phyloP scores from a whole-genome alignment of 2,329 filamentous ascomycete genomes.

The Fonsecaea pugnacius region DNA sequence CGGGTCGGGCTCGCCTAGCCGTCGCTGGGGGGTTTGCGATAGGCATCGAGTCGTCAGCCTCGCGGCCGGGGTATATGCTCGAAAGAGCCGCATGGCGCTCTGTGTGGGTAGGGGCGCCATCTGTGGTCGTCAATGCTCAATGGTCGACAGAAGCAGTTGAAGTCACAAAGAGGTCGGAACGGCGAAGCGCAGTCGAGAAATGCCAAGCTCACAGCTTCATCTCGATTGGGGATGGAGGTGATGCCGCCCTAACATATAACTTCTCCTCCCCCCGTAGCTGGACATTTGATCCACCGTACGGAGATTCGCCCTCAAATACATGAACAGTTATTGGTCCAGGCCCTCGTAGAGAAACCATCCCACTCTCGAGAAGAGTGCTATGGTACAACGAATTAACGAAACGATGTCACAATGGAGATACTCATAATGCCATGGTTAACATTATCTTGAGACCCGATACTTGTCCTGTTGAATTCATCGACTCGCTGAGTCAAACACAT shows the following conservation, averaged over 20 bases:
- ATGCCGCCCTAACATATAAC: neutral
- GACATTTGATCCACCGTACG: too few species aligned
- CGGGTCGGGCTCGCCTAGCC: slow-evolving; percentile 36
- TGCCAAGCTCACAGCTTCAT: neutral
- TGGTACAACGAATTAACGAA: too few species aligned
- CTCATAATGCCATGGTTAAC: too few species aligned
- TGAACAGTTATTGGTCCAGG: too few species aligned
- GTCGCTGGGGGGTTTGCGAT: slow-evolving; percentile 57
- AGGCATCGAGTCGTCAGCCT: slow-evolving; percentile 48
- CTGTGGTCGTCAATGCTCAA: slow-evolving; percentile 33
- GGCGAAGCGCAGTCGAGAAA: neutral
- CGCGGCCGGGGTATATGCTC: slow-evolving; percentile 37
- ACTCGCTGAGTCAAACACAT: too few species aligned
- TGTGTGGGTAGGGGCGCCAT: slow-evolving; percentile 71
- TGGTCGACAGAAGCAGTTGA: neutral
- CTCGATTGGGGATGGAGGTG: neutral
- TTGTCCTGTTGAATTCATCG: too few species aligned
- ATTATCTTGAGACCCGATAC: too few species aligned
- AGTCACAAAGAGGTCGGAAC: neutral
- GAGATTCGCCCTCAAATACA: too few species aligned
- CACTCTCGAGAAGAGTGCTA: too few species aligned
- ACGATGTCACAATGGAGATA: too few species aligned
- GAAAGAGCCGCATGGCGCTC: slow-evolving; percentile 38
- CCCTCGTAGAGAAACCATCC: too few species aligned
- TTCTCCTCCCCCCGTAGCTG: too few species aligned